Percentiles rank a stretch among this genome's conserved stretches.
These are phyloP conservation scores for Umbelopsis ramanniana DNA, from an alignment of 192 early-diverging fungal genomes.

Conservation along the genomic window DNA sequence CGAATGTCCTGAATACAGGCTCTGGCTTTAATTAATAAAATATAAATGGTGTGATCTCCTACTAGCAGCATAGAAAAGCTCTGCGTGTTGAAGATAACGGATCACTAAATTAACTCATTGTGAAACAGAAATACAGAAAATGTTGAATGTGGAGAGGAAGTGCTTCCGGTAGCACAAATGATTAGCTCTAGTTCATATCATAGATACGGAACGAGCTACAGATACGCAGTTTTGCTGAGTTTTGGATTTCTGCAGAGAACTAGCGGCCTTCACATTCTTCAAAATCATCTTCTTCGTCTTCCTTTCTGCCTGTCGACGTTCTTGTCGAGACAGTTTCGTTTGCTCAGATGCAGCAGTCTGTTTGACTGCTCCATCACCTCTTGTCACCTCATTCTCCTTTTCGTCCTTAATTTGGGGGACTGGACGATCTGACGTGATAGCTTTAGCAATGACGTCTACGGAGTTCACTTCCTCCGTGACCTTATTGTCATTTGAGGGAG, in stretches of 20 bases:
- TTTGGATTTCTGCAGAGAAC: background rate
- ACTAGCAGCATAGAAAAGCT: background rate
- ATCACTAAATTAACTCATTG: too few species aligned
- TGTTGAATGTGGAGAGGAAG: too few species aligned
- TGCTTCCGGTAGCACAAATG: background rate
- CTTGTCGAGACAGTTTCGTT: background rate
- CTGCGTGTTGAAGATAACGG: background rate
- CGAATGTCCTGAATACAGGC: background rate
- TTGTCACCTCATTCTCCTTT: background rate
- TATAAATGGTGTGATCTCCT: background rate
- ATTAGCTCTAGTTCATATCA: background rate
- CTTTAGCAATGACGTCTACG: too few species aligned
- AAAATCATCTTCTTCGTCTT: slow-evolving; percentile 4
- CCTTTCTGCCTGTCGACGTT: slow-evolving; percentile 5
- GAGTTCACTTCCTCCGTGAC: background rate
- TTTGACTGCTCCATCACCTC: too few species aligned
- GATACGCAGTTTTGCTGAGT: slow-evolving; percentile 5
- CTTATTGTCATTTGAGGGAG: background rate
- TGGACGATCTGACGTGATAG: too few species aligned
- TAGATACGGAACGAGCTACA: background rate
- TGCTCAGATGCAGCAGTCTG: background rate
- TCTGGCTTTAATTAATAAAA: background rate
- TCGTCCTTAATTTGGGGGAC: background rate
- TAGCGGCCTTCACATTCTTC: slow-evolving; percentile 2
- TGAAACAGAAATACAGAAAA: too few species aligned